Conservation (phyloP, 768 basidiomycete species). For the Suillus brevipes region DNA sequence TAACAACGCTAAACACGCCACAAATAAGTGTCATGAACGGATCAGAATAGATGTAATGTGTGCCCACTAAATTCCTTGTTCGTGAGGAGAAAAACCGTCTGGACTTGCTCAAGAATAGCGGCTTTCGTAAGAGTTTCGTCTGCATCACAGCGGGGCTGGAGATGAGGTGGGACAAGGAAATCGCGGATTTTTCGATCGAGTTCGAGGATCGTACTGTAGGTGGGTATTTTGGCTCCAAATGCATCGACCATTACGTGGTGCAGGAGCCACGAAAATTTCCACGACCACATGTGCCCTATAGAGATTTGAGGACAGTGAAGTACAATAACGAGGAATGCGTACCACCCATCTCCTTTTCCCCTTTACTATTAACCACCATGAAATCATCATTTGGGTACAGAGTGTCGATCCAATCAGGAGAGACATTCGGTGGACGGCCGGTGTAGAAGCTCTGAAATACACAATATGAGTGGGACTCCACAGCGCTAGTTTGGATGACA, state of each 20-base stretch:
- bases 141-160: conserved; percentile 39
- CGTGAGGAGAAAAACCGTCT: conserved; percentile 44
- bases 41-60: background rate
- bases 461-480: conserved; percentile 1
- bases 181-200: conserved; percentile 64
- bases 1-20: conserved; percentile 46
- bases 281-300: conserved; percentile 58
- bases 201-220: conserved; percentile 53
- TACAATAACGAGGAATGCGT: conserved; percentile 17
- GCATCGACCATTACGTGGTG: conserved; percentile 51
- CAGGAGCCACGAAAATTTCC: conserved; percentile 53
- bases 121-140: conserved; percentile 20
- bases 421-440: conserved; percentile 60
- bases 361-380: conserved; percentile 33
- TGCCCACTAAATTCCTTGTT: conserved; percentile 51
- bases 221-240: conserved; percentile 52
- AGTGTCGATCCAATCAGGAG: conserved; percentile 53
- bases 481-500: conserved; percentile 11
- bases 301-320: background rate
- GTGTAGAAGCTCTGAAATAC: conserved; percentile 56
- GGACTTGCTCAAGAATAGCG: conserved; percentile 32
- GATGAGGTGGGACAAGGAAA: conserved; percentile 49
- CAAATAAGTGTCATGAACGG: conserved; percentile 1
- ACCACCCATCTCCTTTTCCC: conserved; percentile 45
- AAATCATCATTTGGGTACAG: conserved; percentile 50